Evolutionary conservation across 441 rosid species (phyloP), one percentile per base, ranked within the genome.

Genomic region (Erodium texanum): DNA sequence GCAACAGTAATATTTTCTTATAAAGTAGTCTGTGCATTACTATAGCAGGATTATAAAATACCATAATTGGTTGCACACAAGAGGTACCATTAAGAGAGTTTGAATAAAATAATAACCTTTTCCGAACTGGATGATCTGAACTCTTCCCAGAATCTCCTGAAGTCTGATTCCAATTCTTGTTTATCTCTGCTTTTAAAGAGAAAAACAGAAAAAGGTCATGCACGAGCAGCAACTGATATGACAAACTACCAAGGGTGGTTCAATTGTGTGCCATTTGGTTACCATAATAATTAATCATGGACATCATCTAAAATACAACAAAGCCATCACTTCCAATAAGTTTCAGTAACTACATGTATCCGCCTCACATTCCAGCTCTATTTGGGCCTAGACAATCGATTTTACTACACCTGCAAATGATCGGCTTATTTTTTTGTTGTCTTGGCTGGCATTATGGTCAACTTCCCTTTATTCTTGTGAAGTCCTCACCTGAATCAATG

Each of bases 141-240:
- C 82, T 95, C 96, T 81, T 95, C 98, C 99, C 99, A 92, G 70
- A 83, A 86, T 81, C 97, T 95, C 82, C 90, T 95, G 80, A 95
- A 90, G 85, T 95, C 98, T 95, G 89, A 79, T 79, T 95, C 98
- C 95, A 90, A 73, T 76, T 90, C 99, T 83, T 86, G 84, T 73
- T 84, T 84, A 69, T 83, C 92, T 78, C 99, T 92, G 90, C 73
- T 79, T 65, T 69, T 65, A 52, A 52, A 64, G 18, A 76, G 41
- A 66, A 62, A 66, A 41, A 24, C 45, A 3, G 41, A 71, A 68
- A 62, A 71, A 66, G 27, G 68, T 65, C 52, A 68, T 38, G 68
- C 64, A 68, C 18, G 16, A 62, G 61, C 24, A 45, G 15, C 70
- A 43, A 62, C 73, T 20, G 11, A 24, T 15, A 9, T n/a, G 62